Conservation (phyloP, 2,329 filamentous ascomycete genomes). For the Nannizziopsis barbatae region DNA sequence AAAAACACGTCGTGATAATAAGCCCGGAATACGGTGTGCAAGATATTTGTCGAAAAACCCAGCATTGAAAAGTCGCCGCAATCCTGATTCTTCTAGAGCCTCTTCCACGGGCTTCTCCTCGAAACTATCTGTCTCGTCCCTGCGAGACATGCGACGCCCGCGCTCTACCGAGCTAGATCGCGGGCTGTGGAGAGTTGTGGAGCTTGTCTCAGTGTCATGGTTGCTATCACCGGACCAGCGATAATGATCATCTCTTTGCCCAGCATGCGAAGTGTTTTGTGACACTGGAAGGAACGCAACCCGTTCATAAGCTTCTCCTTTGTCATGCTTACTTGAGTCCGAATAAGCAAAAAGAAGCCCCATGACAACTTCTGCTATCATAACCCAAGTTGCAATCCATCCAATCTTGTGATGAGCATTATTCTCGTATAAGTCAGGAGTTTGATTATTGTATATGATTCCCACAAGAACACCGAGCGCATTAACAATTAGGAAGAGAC, state of each 20-base stretch:
- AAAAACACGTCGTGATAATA: slow-evolving; percentile 48
- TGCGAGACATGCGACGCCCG: slow-evolving; percentile 32
- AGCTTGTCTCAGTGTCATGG: slow-evolving; percentile 60
- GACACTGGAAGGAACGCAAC: slow-evolving; percentile 54
- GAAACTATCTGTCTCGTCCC: slow-evolving; percentile 40
- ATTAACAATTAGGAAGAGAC: slow-evolving; percentile 55
- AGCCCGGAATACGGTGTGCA: slow-evolving; percentile 42
- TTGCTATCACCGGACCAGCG: slow-evolving; percentile 61
- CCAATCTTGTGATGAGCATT: slow-evolving; percentile 84
- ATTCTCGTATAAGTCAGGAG: slow-evolving; percentile 73
- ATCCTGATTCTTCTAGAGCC: slow-evolving; percentile 32
- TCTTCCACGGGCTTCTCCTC: slow-evolving; percentile 37
- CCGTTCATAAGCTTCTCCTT: slow-evolving; percentile 36
- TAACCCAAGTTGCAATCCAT: slow-evolving; percentile 68
- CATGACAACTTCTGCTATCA: slow-evolving; percentile 58
- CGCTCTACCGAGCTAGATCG: slow-evolving; percentile 52
- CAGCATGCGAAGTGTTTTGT: slow-evolving; percentile 43
- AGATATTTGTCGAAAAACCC: slow-evolving; percentile 43
- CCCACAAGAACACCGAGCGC: slow-evolving; percentile 53
- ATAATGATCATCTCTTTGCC: slow-evolving; percentile 34
- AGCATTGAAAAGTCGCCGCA: slow-evolving; percentile 36
- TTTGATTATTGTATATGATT: slow-evolving; percentile 64
- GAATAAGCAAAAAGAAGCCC: slow-evolving; percentile 53
- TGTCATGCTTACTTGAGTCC: slow-evolving; percentile 32
- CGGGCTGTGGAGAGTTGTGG: slow-evolving; percentile 52